Base-by-base conservation (phyloP, 2,329 filamentous ascomycete species). In the Colletotrichum aenigma region DNA sequence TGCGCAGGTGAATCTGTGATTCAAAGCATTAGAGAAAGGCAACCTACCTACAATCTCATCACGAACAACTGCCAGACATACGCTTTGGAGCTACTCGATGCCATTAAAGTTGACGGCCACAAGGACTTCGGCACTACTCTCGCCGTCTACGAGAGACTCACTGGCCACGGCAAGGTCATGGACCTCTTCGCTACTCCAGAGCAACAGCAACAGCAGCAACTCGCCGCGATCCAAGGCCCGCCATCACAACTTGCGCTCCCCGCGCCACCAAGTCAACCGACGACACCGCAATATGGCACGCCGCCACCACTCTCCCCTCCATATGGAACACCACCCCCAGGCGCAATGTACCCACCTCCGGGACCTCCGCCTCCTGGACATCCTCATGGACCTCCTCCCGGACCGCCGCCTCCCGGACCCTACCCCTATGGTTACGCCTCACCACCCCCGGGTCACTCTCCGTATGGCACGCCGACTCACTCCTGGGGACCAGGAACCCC, bases 21-120 rank as follows among this genome's bases (percentile, higher is more conserved):
- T 43, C 85, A 87, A 24, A 85, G 86, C 18, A 91, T 91, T 79
- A 83, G 89, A 8, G 81, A 85, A 38, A 86, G 83, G 66, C 85
- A 86, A 12, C 86, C 89, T 0, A 88, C 83, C 1, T 92, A 92
- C 81, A 91, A 91, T 70, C 85, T 92, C 71, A 91, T 92, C 79
- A 88, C 85, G 77, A 92, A 92, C 80, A 92, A 92, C 81, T 92
- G 90, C 80, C 90, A 92, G 78, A 91, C 89, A 21, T 91, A 89
- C 75, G 90, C 89, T 0, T 79, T 90, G 16, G 82, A 86, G 60
- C 82, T 91, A 16, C 86, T 91, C 9, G 89, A 91, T 73, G 87
- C 88, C 34, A 89, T 91, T 73, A 88, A 90, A 74, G 84, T 89
- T 15, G 87, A 88, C 8, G 82, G 85, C 15, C 86, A 87, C 73